Evolutionary conservation across 2,329 filamentous ascomycete species (phyloP).

Genomic region (Coniochaeta ligniaria): DNA sequence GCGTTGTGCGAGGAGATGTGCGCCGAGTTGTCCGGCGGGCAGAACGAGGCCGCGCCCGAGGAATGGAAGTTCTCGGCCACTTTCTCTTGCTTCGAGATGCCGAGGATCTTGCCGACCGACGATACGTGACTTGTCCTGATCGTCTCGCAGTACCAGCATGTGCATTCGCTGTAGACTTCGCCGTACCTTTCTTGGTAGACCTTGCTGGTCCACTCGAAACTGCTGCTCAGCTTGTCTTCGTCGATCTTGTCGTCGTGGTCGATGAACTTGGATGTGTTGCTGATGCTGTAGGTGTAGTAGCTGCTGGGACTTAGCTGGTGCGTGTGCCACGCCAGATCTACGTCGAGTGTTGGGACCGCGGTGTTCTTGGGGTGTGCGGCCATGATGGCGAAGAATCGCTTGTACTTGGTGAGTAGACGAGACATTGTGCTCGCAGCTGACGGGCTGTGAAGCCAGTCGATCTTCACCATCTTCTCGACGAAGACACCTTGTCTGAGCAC

Average conservation of each 20-base stretch:
- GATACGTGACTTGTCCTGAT: conserved; percentile 51
- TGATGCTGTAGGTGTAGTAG: conserved; percentile 55
- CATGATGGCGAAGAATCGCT: conserved; percentile 57
- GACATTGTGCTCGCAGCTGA: conserved; percentile 54
- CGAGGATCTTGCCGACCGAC: conserved; percentile 34
- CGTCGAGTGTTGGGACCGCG: conserved; percentile 64
- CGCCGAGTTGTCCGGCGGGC: conserved; percentile 48
- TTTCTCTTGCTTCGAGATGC: conserved; percentile 36
- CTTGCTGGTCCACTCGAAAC: conserved; percentile 68
- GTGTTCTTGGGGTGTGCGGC: conserved; percentile 32
- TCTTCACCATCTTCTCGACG: conserved; percentile 62
- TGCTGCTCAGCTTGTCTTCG: conserved; percentile 52
- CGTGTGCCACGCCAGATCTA: conserved; percentile 75
- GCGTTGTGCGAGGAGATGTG: conserved; percentile 72
- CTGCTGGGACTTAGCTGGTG: conserved; percentile 60
- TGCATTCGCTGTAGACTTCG: conserved; percentile 68
- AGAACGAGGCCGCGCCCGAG: conserved; percentile 40
- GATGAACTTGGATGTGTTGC: conserved; percentile 49
- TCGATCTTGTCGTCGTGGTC: conserved; percentile 83
- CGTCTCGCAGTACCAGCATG: conserved; percentile 78
- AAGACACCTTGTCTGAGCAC: conserved; percentile 61
- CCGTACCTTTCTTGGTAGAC: conserved; percentile 58
- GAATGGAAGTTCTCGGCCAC: conserved; percentile 36
- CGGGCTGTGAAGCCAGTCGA: conserved; percentile 74
- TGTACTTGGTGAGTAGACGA: conserved; percentile 58